Evolutionary conservation across 805 yeast species (phyloP).

Genomic region (Zygoascus tannicola): DNA sequence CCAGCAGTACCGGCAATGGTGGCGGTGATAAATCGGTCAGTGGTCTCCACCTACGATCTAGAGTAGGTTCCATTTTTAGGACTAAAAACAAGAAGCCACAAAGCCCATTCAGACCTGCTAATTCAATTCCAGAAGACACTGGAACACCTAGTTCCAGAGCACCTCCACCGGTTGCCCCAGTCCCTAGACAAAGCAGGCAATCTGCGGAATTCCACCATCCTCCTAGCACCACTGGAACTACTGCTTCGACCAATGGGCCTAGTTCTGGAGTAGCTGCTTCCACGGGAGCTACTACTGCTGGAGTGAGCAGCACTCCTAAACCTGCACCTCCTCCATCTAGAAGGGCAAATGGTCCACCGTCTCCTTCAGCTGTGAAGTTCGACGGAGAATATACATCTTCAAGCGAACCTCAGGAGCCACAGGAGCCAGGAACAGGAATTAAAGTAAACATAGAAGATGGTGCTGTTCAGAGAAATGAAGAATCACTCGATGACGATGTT

Average conservation of each 20-base stretch:
- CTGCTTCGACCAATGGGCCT: not conserved
- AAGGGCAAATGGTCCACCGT: conserved; percentile 13
- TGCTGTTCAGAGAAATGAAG: conserved; percentile 20
- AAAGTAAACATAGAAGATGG: conserved; percentile 20
- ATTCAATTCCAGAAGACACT: conserved; percentile 4
- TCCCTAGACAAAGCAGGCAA: conserved; percentile 2
- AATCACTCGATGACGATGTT: conserved; percentile 16
- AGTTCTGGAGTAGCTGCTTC: not conserved
- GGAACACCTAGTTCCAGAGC: not conserved
- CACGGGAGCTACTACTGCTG: not conserved
- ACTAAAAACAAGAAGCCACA: conserved; percentile 20
- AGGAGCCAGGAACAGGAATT: conserved; percentile 9
- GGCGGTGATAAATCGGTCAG: conserved; percentile 9
- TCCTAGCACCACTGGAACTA: not conserved
- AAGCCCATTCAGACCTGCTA: conserved; percentile 1
- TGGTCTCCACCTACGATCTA: conserved; percentile 22
- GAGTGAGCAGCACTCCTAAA: conserved; percentile 1
- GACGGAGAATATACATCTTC: conserved; percentile 4
- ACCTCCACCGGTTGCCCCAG: conserved; percentile 3
- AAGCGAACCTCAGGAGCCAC: conserved; percentile 6
- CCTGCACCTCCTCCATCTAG: conserved; percentile 21
- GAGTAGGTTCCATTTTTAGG: conserved; percentile 31
- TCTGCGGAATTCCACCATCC: conserved; percentile 6
- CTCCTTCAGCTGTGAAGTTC: not conserved
- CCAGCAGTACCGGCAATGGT: conserved; percentile 6